These are phyloP conservation scores for Colletotrichum camelliae DNA, from an alignment of 2,329 filamentous ascomycete species.

Conservation along the genomic window DNA sequence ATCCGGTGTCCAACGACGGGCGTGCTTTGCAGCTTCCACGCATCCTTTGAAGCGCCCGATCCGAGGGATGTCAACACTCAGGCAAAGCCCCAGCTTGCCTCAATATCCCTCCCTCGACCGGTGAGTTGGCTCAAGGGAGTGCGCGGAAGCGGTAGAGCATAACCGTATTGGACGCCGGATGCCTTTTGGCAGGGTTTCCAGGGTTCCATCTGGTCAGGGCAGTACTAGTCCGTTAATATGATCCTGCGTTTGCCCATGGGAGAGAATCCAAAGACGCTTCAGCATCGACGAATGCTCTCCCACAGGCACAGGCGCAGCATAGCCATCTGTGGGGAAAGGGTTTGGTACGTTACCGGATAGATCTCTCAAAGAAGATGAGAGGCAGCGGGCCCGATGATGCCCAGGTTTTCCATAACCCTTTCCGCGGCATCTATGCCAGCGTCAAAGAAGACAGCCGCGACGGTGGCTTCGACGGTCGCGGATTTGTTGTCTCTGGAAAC, in stretches of 20 bases:
- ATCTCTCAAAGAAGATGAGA: no score
- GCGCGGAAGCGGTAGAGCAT: neutral
- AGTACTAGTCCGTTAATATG: neutral
- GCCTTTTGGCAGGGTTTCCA: neutral
- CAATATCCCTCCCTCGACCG: neutral
- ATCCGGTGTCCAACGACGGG: neutral
- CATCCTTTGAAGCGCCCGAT: neutral
- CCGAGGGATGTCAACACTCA: neutral
- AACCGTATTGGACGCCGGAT: neutral
- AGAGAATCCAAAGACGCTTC: neutral
- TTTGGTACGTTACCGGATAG: neutral
- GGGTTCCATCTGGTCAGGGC: neutral
- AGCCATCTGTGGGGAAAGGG: neutral
- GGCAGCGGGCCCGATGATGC: neutral
- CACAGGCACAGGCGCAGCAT: neutral
- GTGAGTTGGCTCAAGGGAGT: neutral
- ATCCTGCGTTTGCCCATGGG: no score
- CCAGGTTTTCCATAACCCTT: neutral
- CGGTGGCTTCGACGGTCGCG: neutral
- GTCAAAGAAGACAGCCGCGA: neutral
- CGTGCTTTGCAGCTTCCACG: no score
- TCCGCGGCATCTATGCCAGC: neutral
- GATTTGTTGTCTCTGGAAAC: neutral
- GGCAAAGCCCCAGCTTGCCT: neutral
- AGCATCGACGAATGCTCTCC: neutral